phyloP scores from a whole-genome alignment of 495 filamentous ascomycete species.

The Penicillium dipodomyicola region DNA sequence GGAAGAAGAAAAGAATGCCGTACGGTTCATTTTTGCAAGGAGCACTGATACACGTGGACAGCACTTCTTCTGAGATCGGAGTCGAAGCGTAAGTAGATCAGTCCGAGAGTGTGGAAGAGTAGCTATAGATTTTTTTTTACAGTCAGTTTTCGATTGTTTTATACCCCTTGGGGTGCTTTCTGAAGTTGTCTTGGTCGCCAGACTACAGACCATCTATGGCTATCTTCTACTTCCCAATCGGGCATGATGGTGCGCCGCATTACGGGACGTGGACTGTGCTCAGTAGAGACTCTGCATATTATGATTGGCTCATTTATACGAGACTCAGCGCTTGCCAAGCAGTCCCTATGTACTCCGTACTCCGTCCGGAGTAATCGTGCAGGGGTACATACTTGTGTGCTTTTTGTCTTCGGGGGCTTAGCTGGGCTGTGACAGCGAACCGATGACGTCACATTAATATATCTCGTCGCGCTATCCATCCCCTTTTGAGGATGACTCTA shows the following conservation, averaged over 20 bases:
- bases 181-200: neutral
- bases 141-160: neutral
- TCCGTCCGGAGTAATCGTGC: neutral
- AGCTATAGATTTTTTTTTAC: neutral
- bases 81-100: neutral
- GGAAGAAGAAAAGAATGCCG: neutral
- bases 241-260: constrained; percentile 10
- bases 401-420: neutral
- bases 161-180: neutral
- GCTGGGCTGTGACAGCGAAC: neutral
- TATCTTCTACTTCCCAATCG: neutral
- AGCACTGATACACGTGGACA: neutral
- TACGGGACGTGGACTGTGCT: neutral
- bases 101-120: neutral
- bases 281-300: neutral
- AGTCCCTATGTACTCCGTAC: too few relatives aligned
- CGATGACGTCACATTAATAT: neutral
- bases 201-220: neutral
- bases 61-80: neutral
- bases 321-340: too few relatives aligned
- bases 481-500: neutral
- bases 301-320: neutral
- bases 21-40: neutral
- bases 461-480: neutral
- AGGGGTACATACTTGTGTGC: too few relatives aligned